A percentile compares a stretch with the other conserved stretches of the same genome.
These are phyloP conservation scores for Venturia asperata DNA, from an alignment of 2,329 filamentous ascomycete genomes.

Conservation along the genomic window DNA sequence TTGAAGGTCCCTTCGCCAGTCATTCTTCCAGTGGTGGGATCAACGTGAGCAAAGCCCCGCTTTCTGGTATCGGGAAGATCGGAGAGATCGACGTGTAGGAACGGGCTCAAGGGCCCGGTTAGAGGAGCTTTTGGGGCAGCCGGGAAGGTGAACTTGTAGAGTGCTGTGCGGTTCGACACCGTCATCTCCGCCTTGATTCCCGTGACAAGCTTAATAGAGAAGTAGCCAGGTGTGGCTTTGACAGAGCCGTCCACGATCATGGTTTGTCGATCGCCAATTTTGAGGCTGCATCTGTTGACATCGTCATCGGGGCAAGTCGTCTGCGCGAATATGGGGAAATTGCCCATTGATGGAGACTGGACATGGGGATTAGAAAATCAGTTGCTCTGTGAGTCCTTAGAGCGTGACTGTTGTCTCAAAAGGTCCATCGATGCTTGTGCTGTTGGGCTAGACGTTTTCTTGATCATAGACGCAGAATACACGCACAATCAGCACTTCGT, in stretches of 20 bases:
- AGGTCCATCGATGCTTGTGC: not conserved
- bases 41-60: conserved; percentile 47
- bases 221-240: conserved; percentile 53
- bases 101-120: conserved; percentile 35
- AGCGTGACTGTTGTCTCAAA: not conserved
- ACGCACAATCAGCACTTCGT: not conserved
- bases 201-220: conserved; percentile 50
- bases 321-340: conserved; percentile 66
- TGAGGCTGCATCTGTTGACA: conserved; percentile 51
- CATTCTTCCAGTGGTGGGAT: conserved; percentile 48
- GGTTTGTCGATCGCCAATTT: conserved; percentile 43
- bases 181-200: conserved; percentile 56
- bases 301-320: conserved; percentile 54
- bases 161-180: conserved; percentile 50
- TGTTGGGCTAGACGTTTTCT: not conserved
- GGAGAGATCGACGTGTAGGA: conserved; percentile 54
- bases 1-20: conserved; percentile 52
- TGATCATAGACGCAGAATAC: not conserved
- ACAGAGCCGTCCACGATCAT: conserved; percentile 46
- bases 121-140: conserved; percentile 40
- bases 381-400: not conserved
- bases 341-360: conserved; percentile 55
- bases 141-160: conserved; percentile 49
- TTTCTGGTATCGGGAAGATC: conserved; percentile 50
- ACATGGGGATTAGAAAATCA: not conserved